Evolutionary conservation across 2,329 filamentous ascomycete species (phyloP).

Genomic region (Triangularia verruculosa): DNA sequence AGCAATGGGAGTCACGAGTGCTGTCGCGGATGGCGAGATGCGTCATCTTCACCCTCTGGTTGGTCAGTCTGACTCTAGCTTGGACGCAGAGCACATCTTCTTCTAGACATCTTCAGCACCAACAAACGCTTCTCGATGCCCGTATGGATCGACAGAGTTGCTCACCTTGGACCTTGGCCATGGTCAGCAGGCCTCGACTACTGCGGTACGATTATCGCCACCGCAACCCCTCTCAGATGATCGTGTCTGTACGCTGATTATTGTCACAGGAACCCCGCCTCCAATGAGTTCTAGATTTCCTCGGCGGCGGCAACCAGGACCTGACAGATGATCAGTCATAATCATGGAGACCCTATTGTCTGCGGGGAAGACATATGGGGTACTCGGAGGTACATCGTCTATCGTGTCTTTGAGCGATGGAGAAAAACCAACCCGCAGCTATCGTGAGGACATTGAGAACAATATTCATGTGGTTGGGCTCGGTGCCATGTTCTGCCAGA

Average conservation of each 20-base stretch:
- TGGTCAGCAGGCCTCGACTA: not conserved
- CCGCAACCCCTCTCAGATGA: constrained; percentile 1
- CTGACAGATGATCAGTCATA: constrained; percentile 7
- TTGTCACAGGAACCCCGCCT: constrained; percentile 17
- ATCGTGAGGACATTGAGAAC: too few species aligned
- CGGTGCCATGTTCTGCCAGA: not conserved
- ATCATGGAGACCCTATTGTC: not conserved
- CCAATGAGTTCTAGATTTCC: constrained; percentile 13
- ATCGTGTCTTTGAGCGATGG: not conserved
- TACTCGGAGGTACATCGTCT: constrained; percentile 11
- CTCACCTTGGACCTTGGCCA: constrained; percentile 3
- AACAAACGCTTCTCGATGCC: not conserved
- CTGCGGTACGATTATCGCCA: constrained; percentile 18
- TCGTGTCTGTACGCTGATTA: not conserved
- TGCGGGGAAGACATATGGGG: constrained; percentile 4
- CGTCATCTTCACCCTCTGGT: constrained; percentile 12
- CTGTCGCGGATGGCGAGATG: constrained; percentile 4
- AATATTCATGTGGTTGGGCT: not conserved
- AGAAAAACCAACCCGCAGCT: not conserved
- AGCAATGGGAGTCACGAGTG: constrained; percentile 3
- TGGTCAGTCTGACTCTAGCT: constrained; percentile 3
- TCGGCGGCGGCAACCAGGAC: not conserved
- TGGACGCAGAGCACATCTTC: not conserved
- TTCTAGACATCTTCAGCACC: not conserved
- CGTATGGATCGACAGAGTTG: constrained; percentile 10